Evolutionary conservation across 1,139 yeast genomes (phyloP).

Genomic region (Geotrichum fermentans): DNA sequence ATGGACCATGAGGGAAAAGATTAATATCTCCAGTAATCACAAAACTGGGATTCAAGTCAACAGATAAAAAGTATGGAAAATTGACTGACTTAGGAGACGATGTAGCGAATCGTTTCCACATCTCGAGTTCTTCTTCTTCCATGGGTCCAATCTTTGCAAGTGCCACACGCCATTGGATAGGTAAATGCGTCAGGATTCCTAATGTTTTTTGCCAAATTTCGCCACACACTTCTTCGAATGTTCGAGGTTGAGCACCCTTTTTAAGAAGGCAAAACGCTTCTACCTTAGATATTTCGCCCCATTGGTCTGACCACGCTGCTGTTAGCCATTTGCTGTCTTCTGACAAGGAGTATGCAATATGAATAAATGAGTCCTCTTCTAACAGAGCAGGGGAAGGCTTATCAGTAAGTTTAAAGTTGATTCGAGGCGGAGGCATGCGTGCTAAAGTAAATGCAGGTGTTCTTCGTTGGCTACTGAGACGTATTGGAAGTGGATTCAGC

Average conservation of each 20-base stretch:
- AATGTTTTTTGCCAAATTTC: conserved; percentile 56
- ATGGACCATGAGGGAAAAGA: conserved; percentile 31
- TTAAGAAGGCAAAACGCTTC: conserved; percentile 47
- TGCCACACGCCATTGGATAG: conserved; percentile 37
- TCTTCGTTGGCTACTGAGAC: conserved; percentile 21
- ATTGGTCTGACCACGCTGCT: conserved; percentile 87
- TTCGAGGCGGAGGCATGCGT: conserved; percentile 36
- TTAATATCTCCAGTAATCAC: conserved; percentile 40
- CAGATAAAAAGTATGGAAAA: conserved; percentile 66
- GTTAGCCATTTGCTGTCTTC: conserved; percentile 78
- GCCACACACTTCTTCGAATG: conserved; percentile 51
- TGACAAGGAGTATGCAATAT: conserved; percentile 79
- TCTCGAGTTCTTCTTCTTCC: conserved; percentile 34
- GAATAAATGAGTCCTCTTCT: conserved; percentile 71
- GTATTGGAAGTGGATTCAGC: conserved; percentile 2
- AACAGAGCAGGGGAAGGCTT: conserved; percentile 40
- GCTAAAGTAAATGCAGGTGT: conserved; percentile 37
- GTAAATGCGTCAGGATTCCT: conserved; percentile 33
- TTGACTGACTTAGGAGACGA: conserved; percentile 47
- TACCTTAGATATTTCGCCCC: conserved; percentile 58
- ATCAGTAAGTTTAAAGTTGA: conserved; percentile 51
- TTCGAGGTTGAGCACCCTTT: conserved; percentile 27
- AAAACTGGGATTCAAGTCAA: conserved; percentile 57
- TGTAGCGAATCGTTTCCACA: conserved; percentile 30
- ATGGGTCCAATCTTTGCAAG: conserved; percentile 37